phyloP scores from a whole-genome alignment of 202 grass and related monocot genomes.

The Setaria viridis region DNA sequence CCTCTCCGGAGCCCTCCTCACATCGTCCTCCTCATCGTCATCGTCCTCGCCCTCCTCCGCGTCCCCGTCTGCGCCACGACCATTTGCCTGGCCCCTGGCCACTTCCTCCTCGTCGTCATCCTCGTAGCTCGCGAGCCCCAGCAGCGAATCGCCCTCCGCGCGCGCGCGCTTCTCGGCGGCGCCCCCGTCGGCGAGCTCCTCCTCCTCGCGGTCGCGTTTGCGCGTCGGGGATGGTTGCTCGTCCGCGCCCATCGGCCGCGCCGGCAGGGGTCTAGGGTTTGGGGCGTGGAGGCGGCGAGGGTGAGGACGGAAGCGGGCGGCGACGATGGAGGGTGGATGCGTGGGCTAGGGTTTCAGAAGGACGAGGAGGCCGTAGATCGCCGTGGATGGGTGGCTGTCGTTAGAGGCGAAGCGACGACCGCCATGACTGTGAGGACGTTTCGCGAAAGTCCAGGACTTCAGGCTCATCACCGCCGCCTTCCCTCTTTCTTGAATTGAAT shows the following conservation, averaged over 20 bases:
- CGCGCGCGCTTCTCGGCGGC: constrained; percentile 38
- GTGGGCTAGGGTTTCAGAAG: constrained; percentile 3
- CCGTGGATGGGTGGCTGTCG: neutral
- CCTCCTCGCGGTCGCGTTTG: constrained; percentile 49
- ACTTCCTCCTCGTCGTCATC: constrained; percentile 57
- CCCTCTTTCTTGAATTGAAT: too few relatives aligned
- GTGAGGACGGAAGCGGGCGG: neutral
- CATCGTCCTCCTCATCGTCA: constrained; percentile 45
- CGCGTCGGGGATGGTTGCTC: constrained; percentile 34
- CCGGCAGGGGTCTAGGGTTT: constrained; percentile 9
- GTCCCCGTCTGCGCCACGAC: constrained; percentile 26
- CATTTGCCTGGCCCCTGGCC: constrained; percentile 33
- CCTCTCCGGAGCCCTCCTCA: constrained; percentile 50
- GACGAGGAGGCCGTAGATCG: constrained; percentile 21
- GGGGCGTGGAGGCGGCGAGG: neutral
- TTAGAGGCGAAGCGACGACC: neutral
- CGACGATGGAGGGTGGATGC: constrained; percentile 1
- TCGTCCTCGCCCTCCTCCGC: constrained; percentile 23
- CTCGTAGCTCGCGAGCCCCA: constrained; percentile 61
- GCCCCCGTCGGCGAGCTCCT: constrained; percentile 11
- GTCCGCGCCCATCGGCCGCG: constrained; percentile 33
- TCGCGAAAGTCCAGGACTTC: neutral
- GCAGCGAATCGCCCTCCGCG: constrained; percentile 48
- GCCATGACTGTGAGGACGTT: neutral
- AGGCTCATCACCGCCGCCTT: neutral